Base-by-base conservation (phyloP, 257 asterid genomes). In the Echium plantagineum region DNA sequence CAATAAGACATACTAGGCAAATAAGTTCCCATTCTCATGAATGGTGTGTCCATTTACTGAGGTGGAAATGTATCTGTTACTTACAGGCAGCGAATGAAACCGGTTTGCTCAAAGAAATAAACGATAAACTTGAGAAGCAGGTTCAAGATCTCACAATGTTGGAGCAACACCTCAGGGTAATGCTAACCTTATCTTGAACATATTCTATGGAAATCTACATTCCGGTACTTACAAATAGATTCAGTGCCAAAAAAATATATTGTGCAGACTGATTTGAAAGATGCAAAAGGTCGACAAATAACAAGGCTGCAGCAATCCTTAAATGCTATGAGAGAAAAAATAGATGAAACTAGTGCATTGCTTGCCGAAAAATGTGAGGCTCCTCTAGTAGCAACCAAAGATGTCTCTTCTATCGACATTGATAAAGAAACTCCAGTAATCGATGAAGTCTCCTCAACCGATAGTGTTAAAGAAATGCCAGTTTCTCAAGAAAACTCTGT, bases 71-170 rank as follows among this genome's bases (percentile, higher is more conserved):
- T 24, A 24, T 24, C 26, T 24, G 26, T 59, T 65, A 63, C 72
- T 61, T 81, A 71, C 76, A 93, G 98, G 97, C 94, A 66, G 78
- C 97, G 47, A 84, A 85, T 75, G 98, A 86, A 83, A 86, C 98
- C n/a, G 97, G 97, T 16, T 96, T 95, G 28, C 95, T 93, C 57
- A 88, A 83, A 78, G 95, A 93, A 82, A 95, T 97, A 30, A 93
- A 93, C 74, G 90, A 89, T 77, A 89, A 89, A 80, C 98, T 93
- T 78, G 97, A 93, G 81, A 93, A 93, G 81, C 86, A 84, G 71
- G 95, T 93, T 75, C 96, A 93, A 81, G 98, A 93, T 73, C 98
- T 93, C 59, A 80, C 94, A 52, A 75, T 84, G 86, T 83, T 93
- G 80, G 97, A 93, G 81, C 89, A 93, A 79, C 90, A 90, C 16